A percentile compares a stretch with the other conserved stretches of the same genome.
These are phyloP conservation scores for Aspergillus sp. DNA, from an alignment of 2,329 filamentous ascomycete genomes.

Conservation along the genomic window DNA sequence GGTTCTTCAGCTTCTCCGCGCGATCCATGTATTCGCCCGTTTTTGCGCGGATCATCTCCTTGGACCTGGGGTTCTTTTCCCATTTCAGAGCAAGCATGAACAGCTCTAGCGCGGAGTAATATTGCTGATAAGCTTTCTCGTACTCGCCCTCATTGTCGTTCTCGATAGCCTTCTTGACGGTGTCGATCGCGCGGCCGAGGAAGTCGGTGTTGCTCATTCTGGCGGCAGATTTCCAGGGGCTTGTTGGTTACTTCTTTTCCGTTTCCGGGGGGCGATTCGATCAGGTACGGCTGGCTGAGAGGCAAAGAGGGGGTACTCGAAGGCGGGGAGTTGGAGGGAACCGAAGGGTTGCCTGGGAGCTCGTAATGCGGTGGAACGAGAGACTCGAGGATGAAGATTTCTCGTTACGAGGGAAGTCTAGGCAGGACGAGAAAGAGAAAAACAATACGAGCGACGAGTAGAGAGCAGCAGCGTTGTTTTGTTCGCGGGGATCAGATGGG, in stretches of 20 bases:
- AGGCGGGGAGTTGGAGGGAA: conserved; percentile 9
- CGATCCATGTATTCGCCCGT: conserved; percentile 97
- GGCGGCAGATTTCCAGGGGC: neutral
- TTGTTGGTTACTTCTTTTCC: neutral
- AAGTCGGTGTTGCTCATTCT: conserved; percentile 95
- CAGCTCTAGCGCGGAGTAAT: conserved; percentile 93
- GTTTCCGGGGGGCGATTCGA: neutral
- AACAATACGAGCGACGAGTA: neutral
- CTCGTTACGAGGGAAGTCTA: neutral
- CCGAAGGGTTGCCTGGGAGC: conserved; percentile 6
- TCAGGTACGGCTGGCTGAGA: neutral
- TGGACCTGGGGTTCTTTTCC: conserved; percentile 97
- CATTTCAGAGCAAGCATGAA: conserved; percentile 99
- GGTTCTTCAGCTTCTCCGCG: conserved; percentile 94
- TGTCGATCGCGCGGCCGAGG: conserved; percentile 91
- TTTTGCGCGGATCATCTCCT: conserved; percentile 96
- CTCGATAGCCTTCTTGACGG: conserved; percentile 97
- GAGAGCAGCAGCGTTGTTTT: conserved; percentile 2
- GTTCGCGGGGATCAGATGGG: conserved; percentile 5
- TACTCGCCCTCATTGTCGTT: conserved; percentile 94
- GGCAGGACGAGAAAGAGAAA: neutral
- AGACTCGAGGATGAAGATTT: neutral
- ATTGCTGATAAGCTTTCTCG: conserved; percentile 92
- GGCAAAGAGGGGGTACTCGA: neutral
- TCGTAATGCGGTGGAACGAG: neutral